A percentile compares a stretch with the other conserved stretches of the same genome.
phyloP scores from a whole-genome alignment of 345 rosid genomes.

The Citrus unshiu region DNA sequence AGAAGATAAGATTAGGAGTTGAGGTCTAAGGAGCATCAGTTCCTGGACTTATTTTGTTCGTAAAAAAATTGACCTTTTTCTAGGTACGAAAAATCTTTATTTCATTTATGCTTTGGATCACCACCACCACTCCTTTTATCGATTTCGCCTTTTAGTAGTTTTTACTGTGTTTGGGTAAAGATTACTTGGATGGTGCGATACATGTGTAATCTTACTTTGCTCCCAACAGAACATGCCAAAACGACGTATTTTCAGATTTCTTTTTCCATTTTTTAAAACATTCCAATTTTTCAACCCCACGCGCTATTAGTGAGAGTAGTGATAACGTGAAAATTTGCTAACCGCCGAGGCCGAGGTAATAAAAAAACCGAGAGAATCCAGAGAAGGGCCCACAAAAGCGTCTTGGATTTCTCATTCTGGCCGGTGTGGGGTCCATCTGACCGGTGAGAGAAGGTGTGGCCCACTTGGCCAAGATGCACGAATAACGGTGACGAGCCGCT shows the following conservation, averaged over 20 bases:
- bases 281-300: background rate
- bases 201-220: background rate
- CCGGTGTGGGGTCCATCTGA: background rate
- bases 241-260: slow-evolving; percentile 3
- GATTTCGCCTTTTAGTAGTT: background rate
- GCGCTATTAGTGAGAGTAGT: background rate
- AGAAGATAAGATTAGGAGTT: background rate
- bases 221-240: background rate
- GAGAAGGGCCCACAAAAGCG: background rate
- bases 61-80: background rate
- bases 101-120: background rate
- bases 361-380: background rate
- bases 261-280: background rate
- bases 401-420: background rate
- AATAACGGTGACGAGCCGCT: slow-evolving; percentile 60
- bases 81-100: background rate
- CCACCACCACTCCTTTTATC: background rate
- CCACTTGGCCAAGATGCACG: slow-evolving; percentile 21
- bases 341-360: background rate
- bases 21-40: background rate
- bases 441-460: background rate
- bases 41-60: slow-evolving; percentile 9
- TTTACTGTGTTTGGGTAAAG: slow-evolving; percentile 3
- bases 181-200: background rate
- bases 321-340: no score